phyloP scores from a whole-genome alignment of 768 basidiomycete species.

The Rhizopogon salebrosus region DNA sequence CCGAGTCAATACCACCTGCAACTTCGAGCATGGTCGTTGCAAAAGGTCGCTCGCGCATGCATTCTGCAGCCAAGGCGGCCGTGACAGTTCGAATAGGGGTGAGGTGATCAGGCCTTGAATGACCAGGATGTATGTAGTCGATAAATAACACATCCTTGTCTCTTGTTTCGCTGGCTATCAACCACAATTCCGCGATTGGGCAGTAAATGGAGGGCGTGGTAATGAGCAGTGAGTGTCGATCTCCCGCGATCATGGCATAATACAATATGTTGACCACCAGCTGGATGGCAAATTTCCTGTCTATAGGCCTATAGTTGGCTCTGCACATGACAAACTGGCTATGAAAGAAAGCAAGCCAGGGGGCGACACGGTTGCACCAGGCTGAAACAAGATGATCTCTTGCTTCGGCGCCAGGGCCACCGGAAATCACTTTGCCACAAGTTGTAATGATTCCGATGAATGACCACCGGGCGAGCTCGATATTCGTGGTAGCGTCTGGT shows the following conservation, averaged over 20 bases:
- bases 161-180: not conserved
- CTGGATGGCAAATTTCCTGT: not conserved
- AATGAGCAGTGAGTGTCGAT: not conserved
- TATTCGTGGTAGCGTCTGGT: not conserved
- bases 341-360: not conserved
- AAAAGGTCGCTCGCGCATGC: not conserved
- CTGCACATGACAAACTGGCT: not conserved
- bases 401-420: not conserved
- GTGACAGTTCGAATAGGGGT: not conserved
- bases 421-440: not conserved
- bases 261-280: not conserved
- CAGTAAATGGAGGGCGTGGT: not conserved
- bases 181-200: not conserved
- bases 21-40: not conserved
- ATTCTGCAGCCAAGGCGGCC: not conserved
- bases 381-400: not conserved
- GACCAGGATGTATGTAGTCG: too few species aligned
- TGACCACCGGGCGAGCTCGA: not conserved
- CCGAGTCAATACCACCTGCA: not conserved
- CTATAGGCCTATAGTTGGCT: not conserved
- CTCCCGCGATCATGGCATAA: too few species aligned
- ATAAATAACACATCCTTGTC: not conserved
- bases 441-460: not conserved
- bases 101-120: not conserved
- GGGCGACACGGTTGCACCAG: not conserved